A percentile compares a stretch with the other conserved stretches of the same genome.
Conservation (phyloP, 2,329 filamentous ascomycete species). For the Fusarium tanahbumbuense region DNA sequence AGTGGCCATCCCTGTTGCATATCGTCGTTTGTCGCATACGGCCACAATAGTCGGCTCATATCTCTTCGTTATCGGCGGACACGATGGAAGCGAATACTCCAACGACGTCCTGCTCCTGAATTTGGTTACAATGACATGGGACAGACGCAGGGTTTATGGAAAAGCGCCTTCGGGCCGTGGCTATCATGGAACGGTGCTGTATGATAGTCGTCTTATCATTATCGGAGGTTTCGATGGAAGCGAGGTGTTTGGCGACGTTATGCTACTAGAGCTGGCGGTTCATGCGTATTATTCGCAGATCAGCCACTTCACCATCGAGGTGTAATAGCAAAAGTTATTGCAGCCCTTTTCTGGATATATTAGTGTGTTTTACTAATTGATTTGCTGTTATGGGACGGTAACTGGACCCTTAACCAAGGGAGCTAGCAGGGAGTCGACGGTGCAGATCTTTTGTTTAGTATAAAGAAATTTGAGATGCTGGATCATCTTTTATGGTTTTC, state of each 20-base stretch:
- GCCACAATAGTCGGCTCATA: conserved; percentile 77
- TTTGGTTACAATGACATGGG: conserved; percentile 80
- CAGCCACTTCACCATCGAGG: conserved; percentile 77
- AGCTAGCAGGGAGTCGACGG: conserved; percentile 42
- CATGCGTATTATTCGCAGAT: conserved; percentile 80
- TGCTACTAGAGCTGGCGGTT: conserved; percentile 74
- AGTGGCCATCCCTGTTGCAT: conserved; percentile 70
- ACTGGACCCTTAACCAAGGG: conserved; percentile 22
- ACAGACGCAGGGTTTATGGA: conserved; percentile 73
- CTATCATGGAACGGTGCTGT: conserved; percentile 74
- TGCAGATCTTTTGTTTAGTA: conserved; percentile 33
- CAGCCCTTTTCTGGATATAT: conserved; percentile 15
- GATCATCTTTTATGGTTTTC: conserved; percentile 15
- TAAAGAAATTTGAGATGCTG: conserved; percentile 36
- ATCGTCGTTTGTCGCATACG: conserved; percentile 74
- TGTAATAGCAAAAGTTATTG: conserved; percentile 53
- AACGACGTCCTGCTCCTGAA: conserved; percentile 77
- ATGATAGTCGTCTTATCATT: conserved; percentile 72
- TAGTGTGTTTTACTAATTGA: conserved; percentile 24
- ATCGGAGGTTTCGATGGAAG: conserved; percentile 76
- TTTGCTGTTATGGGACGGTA: conserved; percentile 26
- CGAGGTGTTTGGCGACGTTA: conserved; percentile 76
- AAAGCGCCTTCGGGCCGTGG: conserved; percentile 71
- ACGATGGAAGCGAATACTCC: conserved; percentile 76
- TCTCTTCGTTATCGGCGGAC: conserved; percentile 76